A percentile compares a stretch with the other conserved stretches of the same genome.
These are phyloP conservation scores for Ophioceras dolichostomum DNA, from an alignment of 2,329 filamentous ascomycete genomes.

Conservation along the genomic window DNA sequence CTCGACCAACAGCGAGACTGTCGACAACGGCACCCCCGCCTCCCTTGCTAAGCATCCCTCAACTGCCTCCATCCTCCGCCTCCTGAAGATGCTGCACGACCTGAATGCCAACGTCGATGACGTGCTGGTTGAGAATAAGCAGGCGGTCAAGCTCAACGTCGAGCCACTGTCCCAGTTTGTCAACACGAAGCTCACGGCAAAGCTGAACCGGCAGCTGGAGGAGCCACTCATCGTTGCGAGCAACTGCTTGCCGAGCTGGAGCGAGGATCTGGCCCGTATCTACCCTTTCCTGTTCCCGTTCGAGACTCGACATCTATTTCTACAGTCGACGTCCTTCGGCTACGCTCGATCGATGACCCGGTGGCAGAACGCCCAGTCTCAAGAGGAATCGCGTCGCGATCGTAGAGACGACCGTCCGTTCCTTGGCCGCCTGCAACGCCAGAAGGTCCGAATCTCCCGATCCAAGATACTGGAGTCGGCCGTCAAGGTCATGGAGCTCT, in stretches of 20 bases:
- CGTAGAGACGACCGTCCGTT: conserved; percentile 85
- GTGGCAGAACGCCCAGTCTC: conserved; percentile 85
- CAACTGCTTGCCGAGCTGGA: conserved; percentile 91
- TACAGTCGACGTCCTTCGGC: conserved; percentile 96
- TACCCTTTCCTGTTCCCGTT: conserved; percentile 98
- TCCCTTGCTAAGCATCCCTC: conserved; percentile 75
- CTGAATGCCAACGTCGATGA: conserved; percentile 91
- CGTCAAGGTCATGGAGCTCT: conserved; percentile 97
- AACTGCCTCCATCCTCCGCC: conserved; percentile 73
- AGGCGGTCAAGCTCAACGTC: conserved; percentile 55
- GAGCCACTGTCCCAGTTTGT: conserved; percentile 91
- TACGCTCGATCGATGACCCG: conserved; percentile 95
- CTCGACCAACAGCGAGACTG: conserved; percentile 29
- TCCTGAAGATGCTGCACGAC: conserved; percentile 84
- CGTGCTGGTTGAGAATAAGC: conserved; percentile 68
- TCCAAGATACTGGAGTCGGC: conserved; percentile 93
- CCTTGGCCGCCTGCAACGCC: conserved; percentile 79
- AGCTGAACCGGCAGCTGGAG: conserved; percentile 91
- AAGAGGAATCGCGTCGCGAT: conserved; percentile 70
- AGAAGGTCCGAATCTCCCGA: conserved; percentile 95
- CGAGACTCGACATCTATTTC: conserved; percentile 89
- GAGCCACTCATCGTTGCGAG: conserved; percentile 95
- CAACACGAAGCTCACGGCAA: conserved; percentile 95
- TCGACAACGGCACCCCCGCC: conserved; percentile 53
- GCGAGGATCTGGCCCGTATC: conserved; percentile 81